Conservation (phyloP, 2,329 filamentous ascomycete species). For the Monosporascus sp. region DNA sequence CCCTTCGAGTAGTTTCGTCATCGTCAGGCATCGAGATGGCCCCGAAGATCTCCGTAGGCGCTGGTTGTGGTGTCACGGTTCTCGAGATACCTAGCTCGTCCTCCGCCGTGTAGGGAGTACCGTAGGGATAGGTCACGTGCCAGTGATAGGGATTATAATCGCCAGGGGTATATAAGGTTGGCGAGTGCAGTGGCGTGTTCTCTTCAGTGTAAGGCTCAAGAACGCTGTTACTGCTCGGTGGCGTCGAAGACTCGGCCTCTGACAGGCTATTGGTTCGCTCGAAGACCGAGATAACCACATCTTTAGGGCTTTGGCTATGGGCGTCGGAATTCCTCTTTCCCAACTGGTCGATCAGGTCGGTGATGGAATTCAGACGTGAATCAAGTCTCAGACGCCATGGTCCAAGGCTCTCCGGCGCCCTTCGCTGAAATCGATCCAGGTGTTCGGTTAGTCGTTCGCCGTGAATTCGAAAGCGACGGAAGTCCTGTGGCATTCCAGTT, state of each 20-base stretch:
- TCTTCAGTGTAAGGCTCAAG: conserved; percentile 22
- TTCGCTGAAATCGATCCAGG: conserved; percentile 33
- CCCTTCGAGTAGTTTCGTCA: conserved; percentile 20
- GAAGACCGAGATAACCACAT: conserved; percentile 41
- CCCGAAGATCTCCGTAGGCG: conserved; percentile 25
- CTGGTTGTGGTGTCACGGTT: conserved; percentile 25
- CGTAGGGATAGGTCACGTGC: conserved; percentile 31
- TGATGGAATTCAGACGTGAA: conserved; percentile 31
- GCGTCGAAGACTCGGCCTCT: conserved; percentile 39
- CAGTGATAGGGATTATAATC: conserved; percentile 32
- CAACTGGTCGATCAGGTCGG: conserved; percentile 37
- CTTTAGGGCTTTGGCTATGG: conserved; percentile 29
- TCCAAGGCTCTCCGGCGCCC: conserved; percentile 20
- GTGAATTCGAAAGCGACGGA: conserved; percentile 46
- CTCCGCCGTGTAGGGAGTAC: conserved; percentile 16
- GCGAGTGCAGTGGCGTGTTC: conserved; percentile 24
- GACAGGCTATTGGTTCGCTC: conserved; percentile 45
- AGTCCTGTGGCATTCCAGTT: conserved; percentile 47
- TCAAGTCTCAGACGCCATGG: conserved; percentile 30
- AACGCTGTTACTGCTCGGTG: conserved; percentile 29
- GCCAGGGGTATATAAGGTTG: conserved; percentile 19
- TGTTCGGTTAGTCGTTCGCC: conserved; percentile 42
- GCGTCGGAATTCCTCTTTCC: conserved; percentile 35
- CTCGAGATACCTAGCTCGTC: conserved; percentile 19
- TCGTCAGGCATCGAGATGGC: conserved; percentile 26